Evolutionary conservation across 2,329 filamentous ascomycete species (phyloP).

Genomic region (Colletotrichum zoysiae): DNA sequence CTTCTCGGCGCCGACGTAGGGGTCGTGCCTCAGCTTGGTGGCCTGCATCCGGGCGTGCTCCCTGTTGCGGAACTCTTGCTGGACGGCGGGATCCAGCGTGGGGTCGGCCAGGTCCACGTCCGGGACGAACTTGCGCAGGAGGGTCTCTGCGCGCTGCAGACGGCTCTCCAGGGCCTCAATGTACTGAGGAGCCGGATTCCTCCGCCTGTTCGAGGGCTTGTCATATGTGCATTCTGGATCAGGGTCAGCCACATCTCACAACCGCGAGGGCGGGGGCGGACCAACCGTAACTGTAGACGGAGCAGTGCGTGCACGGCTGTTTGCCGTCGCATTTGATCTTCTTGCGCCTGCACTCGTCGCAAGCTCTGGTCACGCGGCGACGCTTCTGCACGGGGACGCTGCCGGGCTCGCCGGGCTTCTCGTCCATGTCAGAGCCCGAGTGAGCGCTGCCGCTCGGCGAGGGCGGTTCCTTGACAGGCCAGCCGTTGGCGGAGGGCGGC

Average conservation of each 20-base stretch:
- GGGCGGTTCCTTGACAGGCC: slow-evolving; percentile 51
- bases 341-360: slow-evolving; percentile 85
- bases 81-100: slow-evolving; percentile 80
- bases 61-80: slow-evolving; percentile 74
- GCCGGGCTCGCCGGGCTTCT: slow-evolving; percentile 50
- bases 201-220: slow-evolving; percentile 90
- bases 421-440: slow-evolving; percentile 58
- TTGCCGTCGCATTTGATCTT: slow-evolving; percentile 92
- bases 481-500: slow-evolving; percentile 51
- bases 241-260: slow-evolving; percentile 44
- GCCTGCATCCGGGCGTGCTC: slow-evolving; percentile 64
- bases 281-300: slow-evolving; percentile 97
- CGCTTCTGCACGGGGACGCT: slow-evolving; percentile 78
- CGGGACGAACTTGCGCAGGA: slow-evolving; percentile 84
- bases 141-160: slow-evolving; percentile 83
- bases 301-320: slow-evolving; percentile 94
- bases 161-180: slow-evolving; percentile 89
- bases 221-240: slow-evolving; percentile 90
- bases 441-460: slow-evolving; percentile 59
- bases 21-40: slow-evolving; percentile 55
- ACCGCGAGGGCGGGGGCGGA: slow-evolving; percentile 16
- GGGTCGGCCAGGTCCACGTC: slow-evolving; percentile 89
- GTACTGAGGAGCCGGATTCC: slow-evolving; percentile 93
- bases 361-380: slow-evolving; percentile 82
- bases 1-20: slow-evolving; percentile 53